Evolutionary conservation across 352 stramenopile species (phyloP).

Genomic region (Globisporangium nodosum): DNA sequence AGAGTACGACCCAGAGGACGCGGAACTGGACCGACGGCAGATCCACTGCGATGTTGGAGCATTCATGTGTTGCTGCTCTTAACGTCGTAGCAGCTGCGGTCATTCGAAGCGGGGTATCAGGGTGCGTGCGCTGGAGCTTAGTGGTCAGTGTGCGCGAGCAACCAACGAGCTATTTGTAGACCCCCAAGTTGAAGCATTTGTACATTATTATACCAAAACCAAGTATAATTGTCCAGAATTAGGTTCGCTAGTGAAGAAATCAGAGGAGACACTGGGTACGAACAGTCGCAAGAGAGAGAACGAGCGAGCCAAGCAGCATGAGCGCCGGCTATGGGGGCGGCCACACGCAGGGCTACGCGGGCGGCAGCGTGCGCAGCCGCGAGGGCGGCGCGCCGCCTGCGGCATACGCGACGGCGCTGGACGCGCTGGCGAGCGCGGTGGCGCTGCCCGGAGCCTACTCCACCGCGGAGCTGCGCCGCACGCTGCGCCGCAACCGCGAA

Average conservation of each 20-base stretch:
- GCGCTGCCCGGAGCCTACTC: slow-evolving; percentile 60
- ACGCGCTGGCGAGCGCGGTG: slow-evolving; percentile 63
- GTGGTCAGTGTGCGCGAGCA: too few relatives aligned
- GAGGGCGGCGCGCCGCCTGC: slow-evolving; percentile 27
- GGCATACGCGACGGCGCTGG: slow-evolving; percentile 38
- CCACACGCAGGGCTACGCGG: not conserved
- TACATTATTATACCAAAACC: too few relatives aligned
- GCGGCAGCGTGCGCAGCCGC: not conserved
- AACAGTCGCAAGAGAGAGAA: not conserved
- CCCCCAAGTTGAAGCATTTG: too few relatives aligned
- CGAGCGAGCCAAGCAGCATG: slow-evolving; percentile 2
- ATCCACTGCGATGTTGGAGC: slow-evolving; percentile 19
- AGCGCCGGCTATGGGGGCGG: slow-evolving; percentile 15
- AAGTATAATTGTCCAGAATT: too few relatives aligned
- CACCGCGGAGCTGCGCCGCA: slow-evolving; percentile 42
- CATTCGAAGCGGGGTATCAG: not conserved
- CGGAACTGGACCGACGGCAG: slow-evolving; percentile 13
- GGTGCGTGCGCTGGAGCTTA: not conserved
- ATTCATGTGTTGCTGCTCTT: not conserved
- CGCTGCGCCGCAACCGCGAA: slow-evolving; percentile 49
- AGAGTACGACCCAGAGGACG: slow-evolving; percentile 11
- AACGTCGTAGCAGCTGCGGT: not conserved
- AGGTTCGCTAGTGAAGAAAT: too few relatives aligned
- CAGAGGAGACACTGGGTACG: not conserved
- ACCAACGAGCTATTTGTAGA: too few relatives aligned